Conservation (phyloP, 2,329 filamentous ascomycete species). For the Aureobasidium sp. region DNA sequence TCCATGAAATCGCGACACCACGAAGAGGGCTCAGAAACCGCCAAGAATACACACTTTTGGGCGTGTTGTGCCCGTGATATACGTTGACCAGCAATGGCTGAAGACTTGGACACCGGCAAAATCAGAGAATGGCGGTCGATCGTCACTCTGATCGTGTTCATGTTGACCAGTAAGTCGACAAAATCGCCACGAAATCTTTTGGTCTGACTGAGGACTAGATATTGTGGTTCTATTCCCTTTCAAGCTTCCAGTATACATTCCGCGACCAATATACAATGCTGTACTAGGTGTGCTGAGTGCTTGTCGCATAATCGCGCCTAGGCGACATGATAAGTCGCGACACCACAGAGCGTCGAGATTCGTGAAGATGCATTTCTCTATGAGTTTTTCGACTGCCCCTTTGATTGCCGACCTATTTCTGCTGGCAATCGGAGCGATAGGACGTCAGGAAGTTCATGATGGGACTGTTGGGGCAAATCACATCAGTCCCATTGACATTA, state of each 20-base stretch:
- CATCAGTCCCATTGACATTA: conserved; percentile 65
- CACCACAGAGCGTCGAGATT: conserved; percentile 33
- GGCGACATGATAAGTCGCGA: conserved; percentile 24
- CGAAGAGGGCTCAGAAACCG: not conserved
- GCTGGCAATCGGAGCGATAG: conserved; percentile 62
- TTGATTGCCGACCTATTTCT: conserved; percentile 65
- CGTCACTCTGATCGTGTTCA: conserved; percentile 61
- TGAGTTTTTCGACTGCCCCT: conserved; percentile 66
- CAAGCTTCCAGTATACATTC: conserved; percentile 55
- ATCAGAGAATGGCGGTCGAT: conserved; percentile 64
- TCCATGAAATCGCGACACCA: not conserved
- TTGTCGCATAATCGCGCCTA: conserved; percentile 48
- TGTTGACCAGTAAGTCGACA: conserved; percentile 57
- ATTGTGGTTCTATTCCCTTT: conserved; percentile 64
- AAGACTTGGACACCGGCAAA: conserved; percentile 43
- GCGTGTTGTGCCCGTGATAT: not conserved
- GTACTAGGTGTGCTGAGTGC: conserved; percentile 39
- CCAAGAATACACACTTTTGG: not conserved
- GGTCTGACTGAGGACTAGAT: conserved; percentile 40
- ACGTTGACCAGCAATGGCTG: conserved; percentile 23
- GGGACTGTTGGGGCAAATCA: conserved; percentile 59
- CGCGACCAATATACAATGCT: conserved; percentile 43
- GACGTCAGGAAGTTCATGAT: conserved; percentile 58
- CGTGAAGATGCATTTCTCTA: conserved; percentile 51
- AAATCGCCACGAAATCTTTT: not conserved